phyloP scores from a whole-genome alignment of 2,329 filamentous ascomycete genomes.

The Hymenoscyphus infarciens region DNA sequence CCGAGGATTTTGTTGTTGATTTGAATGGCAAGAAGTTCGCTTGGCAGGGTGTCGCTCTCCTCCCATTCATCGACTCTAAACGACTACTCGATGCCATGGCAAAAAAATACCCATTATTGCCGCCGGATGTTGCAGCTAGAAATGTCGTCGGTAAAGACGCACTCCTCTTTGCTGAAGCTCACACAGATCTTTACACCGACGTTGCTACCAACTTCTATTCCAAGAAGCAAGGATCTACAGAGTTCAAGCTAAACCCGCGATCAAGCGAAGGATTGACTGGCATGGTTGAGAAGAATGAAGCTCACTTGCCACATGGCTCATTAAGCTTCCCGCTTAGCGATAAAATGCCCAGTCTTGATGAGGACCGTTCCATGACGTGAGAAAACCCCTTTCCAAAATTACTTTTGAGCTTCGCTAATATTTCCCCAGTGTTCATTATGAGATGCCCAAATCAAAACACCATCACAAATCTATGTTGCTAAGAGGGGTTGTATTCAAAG shows the following conservation, averaged over 20 bases:
- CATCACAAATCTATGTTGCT: constrained; percentile 93
- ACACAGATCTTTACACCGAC: constrained; percentile 77
- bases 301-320: constrained; percentile 79
- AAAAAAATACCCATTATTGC: constrained; percentile 76
- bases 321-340: constrained; percentile 74
- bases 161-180: constrained; percentile 77
- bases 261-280: constrained; percentile 77
- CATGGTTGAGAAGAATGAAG: constrained; percentile 73
- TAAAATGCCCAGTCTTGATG: constrained; percentile 72
- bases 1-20: constrained; percentile 88
- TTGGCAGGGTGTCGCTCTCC: constrained; percentile 90
- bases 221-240: constrained; percentile 69
- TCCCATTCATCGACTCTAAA: constrained; percentile 95
- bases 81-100: constrained; percentile 78
- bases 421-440: constrained; percentile 70
- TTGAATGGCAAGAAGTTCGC: constrained; percentile 98
- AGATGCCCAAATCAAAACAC: constrained; percentile 69
- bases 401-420: constrained; percentile 16
- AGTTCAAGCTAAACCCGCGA: constrained; percentile 70
- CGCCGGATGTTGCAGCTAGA: constrained; percentile 69
- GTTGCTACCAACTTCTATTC: constrained; percentile 85
- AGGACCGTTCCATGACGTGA: constrained; percentile 82
- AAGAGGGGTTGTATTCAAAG: constrained; percentile 71
- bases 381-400: constrained; percentile 34
- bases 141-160: constrained; percentile 80